Base-by-base conservation (phyloP, 192 early-diverging fungal genomes). In the Umbelopsis isabellina region DNA sequence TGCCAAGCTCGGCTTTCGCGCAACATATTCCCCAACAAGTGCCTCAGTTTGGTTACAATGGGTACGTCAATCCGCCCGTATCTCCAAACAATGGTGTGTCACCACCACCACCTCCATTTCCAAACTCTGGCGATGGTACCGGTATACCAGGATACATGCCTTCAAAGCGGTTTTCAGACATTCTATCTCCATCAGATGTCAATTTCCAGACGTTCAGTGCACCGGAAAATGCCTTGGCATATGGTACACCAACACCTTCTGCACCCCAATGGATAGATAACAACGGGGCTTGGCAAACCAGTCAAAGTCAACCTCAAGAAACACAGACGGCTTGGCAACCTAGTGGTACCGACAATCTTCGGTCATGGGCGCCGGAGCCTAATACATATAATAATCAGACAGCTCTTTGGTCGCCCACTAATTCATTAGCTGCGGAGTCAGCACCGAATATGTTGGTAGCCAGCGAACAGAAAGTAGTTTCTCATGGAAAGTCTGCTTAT, bases 21-120 rank as follows among this genome's bases (percentile, higher is more conserved):
- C 55, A 61, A 33, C 11, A 33, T 35, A 5, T 61, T 2, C 23
- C 23, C 27, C 55, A 25, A 61, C 55, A 25, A 16, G 12, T 61
- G 13, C 33, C 55, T 16, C 55, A 61, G 30, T 61, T n/a, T 35
- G 55, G 55, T 12, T 61, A 35, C 18, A 61, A 61, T 61, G 55
- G 55, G 21, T 61, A 61, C 18, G 55, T 35, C 25, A 61, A 61
- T 30, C 55, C 55, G 30, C 10, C 55, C 3, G 3, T 25, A 30
- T 35, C 55, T 22, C 55, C 55, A 30, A 61, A 61, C 37, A 41
- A 41, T 61, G n/a, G 30, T 35, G 30, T 61, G 33, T 61, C 55
- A 33, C 55, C 55, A 33, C 30, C 55, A 4, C 55, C 27, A 13
- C 55, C 55, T 35, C 27, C 55, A 16, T 61, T 61, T 61, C 27